These are phyloP conservation scores for Amanita rubescens DNA, from an alignment of 768 basidiomycete species.

Conservation along the genomic window DNA sequence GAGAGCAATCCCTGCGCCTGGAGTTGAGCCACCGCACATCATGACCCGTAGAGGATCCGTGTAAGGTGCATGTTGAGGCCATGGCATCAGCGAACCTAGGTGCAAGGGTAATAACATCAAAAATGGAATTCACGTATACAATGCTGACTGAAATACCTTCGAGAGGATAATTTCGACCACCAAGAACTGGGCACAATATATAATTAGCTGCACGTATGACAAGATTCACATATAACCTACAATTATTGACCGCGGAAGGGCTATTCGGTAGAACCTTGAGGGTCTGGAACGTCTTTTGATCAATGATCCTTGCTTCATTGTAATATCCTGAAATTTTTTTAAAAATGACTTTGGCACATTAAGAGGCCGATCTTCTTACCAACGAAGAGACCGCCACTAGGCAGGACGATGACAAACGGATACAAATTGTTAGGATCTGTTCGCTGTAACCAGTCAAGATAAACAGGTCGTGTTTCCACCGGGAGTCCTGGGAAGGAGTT, in stretches of 20 bases:
- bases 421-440: constrained; percentile 81
- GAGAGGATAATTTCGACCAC: constrained; percentile 71
- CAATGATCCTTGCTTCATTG: constrained; percentile 73
- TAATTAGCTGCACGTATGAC: not conserved
- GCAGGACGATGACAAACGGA: constrained; percentile 67
- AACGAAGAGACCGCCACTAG: constrained; percentile 62
- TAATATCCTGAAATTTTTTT: constrained; percentile 47
- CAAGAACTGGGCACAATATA: constrained; percentile 35
- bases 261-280: constrained; percentile 57
- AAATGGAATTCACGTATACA: not conserved
- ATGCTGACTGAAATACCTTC: constrained; percentile 31
- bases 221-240: constrained; percentile 20
- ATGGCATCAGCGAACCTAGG: constrained; percentile 48
- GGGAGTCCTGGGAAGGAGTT: constrained; percentile 58
- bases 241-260: constrained; percentile 66
- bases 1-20: constrained; percentile 40
- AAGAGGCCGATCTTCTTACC: constrained; percentile 32
- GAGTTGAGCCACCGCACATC: constrained; percentile 71
- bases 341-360: not conserved
- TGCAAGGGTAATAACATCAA: constrained; percentile 9
- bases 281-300: constrained; percentile 60
- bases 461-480: constrained; percentile 54
- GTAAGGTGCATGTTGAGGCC: constrained; percentile 69
- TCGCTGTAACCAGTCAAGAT: constrained; percentile 58
- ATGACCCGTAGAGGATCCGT: constrained; percentile 63